Percentiles rank a stretch among this genome's conserved stretches.
These are phyloP conservation scores for Chaetomiaceae sp. DNA, from an alignment of 2,329 filamentous ascomycete species.

Conservation along the genomic window DNA sequence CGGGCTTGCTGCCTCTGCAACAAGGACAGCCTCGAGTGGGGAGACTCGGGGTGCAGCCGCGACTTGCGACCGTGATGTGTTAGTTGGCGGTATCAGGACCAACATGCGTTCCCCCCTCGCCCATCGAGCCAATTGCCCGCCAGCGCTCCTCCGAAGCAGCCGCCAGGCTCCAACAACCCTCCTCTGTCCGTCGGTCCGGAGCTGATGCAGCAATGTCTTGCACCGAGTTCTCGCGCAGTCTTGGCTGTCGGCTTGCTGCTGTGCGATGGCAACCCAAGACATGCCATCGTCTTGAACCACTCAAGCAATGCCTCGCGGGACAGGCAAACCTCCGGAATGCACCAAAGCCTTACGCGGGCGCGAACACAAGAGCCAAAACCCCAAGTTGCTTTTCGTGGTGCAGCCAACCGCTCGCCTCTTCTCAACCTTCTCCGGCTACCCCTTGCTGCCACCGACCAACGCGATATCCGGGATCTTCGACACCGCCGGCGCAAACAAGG, in stretches of 20 bases:
- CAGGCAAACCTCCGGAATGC: constrained; percentile 14
- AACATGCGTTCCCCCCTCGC: background rate
- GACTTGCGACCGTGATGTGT: constrained; percentile 6
- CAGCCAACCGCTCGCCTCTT: constrained; percentile 14
- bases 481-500: too few relatives aligned
- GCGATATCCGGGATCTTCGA: too few relatives aligned
- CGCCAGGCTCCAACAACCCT: background rate
- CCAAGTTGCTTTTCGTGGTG: constrained; percentile 8
- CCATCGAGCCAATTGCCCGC: background rate
- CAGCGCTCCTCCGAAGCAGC: constrained; percentile 2
- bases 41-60: constrained; percentile 9
- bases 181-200: constrained; percentile 1
- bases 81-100: constrained; percentile 3
- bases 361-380: background rate
- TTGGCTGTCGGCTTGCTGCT: constrained; percentile 20
- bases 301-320: background rate
- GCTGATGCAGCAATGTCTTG: constrained; percentile 8
- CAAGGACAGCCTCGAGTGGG: constrained; percentile 1
- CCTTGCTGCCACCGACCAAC: background rate
- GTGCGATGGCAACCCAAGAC: constrained; percentile 16
- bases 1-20: background rate
- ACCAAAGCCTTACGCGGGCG: constrained; percentile 14
- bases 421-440: background rate
- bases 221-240: constrained; percentile 9
- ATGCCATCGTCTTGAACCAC: background rate